These are phyloP conservation scores for Heracleum sosnowskyi DNA, from an alignment of 129 eudicot species.

Conservation along the genomic window DNA sequence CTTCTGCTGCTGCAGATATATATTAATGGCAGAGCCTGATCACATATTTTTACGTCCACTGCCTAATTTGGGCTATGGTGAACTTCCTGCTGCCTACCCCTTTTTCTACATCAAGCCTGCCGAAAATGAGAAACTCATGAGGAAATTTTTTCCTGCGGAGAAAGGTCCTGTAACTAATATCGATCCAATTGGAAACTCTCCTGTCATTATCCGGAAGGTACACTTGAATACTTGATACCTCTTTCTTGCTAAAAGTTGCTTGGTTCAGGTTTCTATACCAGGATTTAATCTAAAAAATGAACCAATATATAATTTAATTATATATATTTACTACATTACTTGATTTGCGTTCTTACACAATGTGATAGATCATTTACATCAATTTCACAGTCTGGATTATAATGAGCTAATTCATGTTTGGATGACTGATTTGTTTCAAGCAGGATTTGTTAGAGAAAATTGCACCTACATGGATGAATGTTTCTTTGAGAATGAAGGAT, in stretches of 20 bases:
- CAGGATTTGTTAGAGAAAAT: conserved; percentile 58
- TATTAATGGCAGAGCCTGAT: conserved; percentile 78
- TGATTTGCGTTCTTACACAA: background rate
- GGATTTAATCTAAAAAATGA: background rate
- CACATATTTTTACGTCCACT: conserved; percentile 59
- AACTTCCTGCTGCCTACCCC: conserved; percentile 55
- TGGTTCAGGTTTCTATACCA: background rate
- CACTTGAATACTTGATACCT: conserved; percentile 1
- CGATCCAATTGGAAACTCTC: conserved; percentile 76
- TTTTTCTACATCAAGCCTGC: conserved; percentile 68
- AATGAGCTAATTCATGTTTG: conserved; percentile 7
- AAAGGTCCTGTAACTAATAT: conserved; percentile 55
- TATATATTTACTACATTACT: background rate
- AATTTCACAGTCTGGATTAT: background rate
- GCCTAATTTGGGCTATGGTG: conserved; percentile 60
- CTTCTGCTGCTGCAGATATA: conserved; percentile 33
- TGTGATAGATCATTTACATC: background rate
- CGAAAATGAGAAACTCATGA: conserved; percentile 43
- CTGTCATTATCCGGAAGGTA: conserved; percentile 67
- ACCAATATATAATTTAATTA: background rate
- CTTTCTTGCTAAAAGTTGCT: background rate
- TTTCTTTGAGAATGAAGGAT: conserved; percentile 66
- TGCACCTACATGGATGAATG: conserved; percentile 79
- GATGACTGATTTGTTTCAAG: conserved; percentile 10
- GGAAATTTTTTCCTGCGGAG: conserved; percentile 52